Evolutionary conservation across 108 stramenopile species (phyloP).

Genomic region (Cylindrotheca closterium): DNA sequence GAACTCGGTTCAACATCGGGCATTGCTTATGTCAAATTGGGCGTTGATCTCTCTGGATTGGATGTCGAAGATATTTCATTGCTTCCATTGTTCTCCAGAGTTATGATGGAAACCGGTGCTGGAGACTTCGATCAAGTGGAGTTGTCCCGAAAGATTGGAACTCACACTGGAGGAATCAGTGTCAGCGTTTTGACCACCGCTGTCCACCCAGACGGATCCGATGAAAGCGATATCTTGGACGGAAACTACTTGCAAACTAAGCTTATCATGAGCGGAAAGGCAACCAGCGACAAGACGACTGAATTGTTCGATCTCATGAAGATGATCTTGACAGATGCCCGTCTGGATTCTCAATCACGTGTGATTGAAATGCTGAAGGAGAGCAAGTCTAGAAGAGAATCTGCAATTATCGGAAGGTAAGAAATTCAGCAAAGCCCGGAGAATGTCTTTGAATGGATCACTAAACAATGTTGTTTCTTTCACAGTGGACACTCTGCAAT

Average conservation of each 20-base stretch:
- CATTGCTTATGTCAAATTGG: constrained; percentile 85
- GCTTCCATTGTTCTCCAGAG: constrained; percentile 84
- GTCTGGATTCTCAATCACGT: constrained; percentile 79
- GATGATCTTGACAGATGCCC: constrained; percentile 86
- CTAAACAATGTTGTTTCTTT: too few relatives aligned
- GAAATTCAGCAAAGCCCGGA: too few relatives aligned
- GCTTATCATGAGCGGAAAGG: constrained; percentile 73
- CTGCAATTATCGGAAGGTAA: constrained; percentile 60
- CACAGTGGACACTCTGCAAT: constrained; percentile 79
- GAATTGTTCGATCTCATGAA: constrained; percentile 87
- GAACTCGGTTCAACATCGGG: constrained; percentile 90
- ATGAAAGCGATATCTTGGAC: constrained; percentile 42
- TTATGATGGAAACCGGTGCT: constrained; percentile 93
- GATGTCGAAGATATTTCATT: constrained; percentile 84
- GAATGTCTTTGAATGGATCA: too few relatives aligned
- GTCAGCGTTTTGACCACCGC: constrained; percentile 61
- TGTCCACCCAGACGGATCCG: constrained; percentile 61
- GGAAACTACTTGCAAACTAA: constrained; percentile 80
- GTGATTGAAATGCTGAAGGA: constrained; percentile 94
- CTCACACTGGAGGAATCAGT: constrained; percentile 85
- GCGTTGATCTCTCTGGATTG: constrained; percentile 80
- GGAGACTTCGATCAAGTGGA: constrained; percentile 84
- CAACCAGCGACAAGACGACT: constrained; percentile 86
- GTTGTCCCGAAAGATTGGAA: constrained; percentile 80
- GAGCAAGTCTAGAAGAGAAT: constrained; percentile 70